These are phyloP conservation scores for Sugiyamaella novakii DNA, from an alignment of 1,139 yeast genomes.

Conservation along the genomic window DNA sequence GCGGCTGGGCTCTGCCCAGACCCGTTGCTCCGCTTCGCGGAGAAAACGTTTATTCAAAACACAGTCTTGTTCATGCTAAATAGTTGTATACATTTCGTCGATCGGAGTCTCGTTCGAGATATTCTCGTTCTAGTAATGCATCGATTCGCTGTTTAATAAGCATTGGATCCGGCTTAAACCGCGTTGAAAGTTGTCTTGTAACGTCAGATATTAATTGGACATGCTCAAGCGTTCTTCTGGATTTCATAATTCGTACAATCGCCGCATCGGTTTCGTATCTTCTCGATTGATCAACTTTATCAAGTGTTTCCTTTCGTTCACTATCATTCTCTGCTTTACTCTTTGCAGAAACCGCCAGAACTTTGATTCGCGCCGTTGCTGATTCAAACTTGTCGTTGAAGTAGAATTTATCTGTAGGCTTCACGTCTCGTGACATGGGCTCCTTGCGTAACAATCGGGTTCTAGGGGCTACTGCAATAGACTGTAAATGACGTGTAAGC, in stretches of 20 bases:
- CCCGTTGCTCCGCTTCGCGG: background rate
- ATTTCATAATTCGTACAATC: conserved; percentile 82
- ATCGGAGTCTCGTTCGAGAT: conserved; percentile 69
- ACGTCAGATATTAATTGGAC: conserved; percentile 68
- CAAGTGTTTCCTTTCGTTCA: conserved; percentile 48
- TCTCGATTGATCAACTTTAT: conserved; percentile 50
- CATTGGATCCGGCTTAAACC: conserved; percentile 71
- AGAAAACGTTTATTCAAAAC: background rate
- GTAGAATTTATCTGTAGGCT: conserved; percentile 61
- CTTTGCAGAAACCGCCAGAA: conserved; percentile 63
- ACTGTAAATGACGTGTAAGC: conserved; percentile 73
- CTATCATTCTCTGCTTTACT: conserved; percentile 45
- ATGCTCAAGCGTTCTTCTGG: conserved; percentile 63
- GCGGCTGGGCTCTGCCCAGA: background rate
- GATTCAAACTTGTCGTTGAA: conserved; percentile 74
- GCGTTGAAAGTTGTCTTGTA: conserved; percentile 57
- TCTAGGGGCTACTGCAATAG: conserved; percentile 83
- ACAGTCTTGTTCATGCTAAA: conserved; percentile 49
- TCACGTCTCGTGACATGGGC: conserved; percentile 76
- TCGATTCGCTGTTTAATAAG: conserved; percentile 80
- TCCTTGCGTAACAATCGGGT: conserved; percentile 69
- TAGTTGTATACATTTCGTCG: conserved; percentile 69
- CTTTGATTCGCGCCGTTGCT: conserved; percentile 71
- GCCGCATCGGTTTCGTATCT: conserved; percentile 81
- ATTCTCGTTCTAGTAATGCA: conserved; percentile 79